These are phyloP conservation scores for Penicillium sp. DNA, from an alignment of 2,329 filamentous ascomycete genomes.

Conservation along the genomic window DNA sequence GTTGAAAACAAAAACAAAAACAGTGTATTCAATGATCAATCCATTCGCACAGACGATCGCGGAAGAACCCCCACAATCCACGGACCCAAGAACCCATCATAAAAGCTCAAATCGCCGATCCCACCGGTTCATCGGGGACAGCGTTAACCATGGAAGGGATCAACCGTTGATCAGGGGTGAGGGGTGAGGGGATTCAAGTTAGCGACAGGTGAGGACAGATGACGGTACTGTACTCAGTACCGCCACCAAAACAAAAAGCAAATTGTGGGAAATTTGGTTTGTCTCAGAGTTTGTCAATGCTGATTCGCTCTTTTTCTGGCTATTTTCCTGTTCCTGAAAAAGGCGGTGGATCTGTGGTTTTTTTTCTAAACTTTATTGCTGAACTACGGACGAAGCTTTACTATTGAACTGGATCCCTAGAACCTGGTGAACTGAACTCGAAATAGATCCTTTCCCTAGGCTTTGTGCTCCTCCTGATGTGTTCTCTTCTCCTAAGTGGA, in stretches of 20 bases:
- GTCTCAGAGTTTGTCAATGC: constrained; percentile 1
- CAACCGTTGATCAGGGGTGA: constrained; percentile 22
- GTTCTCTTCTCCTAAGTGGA: background rate
- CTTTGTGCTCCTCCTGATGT: background rate
- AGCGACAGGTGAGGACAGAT: background rate
- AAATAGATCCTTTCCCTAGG: background rate
- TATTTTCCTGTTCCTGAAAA: constrained; percentile 9
- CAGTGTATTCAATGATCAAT: background rate
- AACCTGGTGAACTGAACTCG: background rate
- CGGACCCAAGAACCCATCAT: constrained; percentile 8
- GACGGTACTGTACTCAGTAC: background rate
- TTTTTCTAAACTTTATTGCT: background rate
- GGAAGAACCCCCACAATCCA: constrained; percentile 9
- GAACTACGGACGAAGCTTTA: background rate
- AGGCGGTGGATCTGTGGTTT: background rate
- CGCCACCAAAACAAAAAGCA: background rate
- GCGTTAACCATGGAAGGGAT: constrained; percentile 6
- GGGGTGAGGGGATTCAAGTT: background rate
- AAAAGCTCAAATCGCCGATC: constrained; percentile 14
- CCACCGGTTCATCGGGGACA: constrained; percentile 14
- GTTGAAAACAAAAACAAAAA: background rate
- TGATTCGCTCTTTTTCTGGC: background rate
- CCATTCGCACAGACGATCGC: constrained; percentile 1
- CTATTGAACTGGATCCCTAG: background rate
- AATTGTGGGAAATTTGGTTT: constrained; percentile 12